Evolutionary conservation across 2,329 filamentous ascomycete genomes (phyloP).

Genomic region (Epichloe elymi): DNA sequence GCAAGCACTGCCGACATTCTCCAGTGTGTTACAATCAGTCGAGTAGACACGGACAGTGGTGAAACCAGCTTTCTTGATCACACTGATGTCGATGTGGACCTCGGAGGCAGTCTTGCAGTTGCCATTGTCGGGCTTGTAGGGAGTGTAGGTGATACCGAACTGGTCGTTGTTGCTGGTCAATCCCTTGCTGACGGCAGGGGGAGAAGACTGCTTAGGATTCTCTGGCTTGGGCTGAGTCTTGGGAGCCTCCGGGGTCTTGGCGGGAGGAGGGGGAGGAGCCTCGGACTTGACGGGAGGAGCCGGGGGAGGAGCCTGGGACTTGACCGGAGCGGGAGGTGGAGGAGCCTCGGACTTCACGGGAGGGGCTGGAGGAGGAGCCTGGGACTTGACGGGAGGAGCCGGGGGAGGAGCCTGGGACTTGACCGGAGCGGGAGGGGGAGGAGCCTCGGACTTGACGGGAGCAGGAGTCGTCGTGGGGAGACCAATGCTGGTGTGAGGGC

Average conservation of each 20-base stretch:
- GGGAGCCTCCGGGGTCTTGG: not conserved
- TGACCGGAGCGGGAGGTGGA: not conserved
- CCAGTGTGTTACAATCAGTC: conserved; percentile 75
- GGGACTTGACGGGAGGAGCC: not conserved
- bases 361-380: not conserved
- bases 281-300: not conserved
- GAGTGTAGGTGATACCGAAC: conserved; percentile 71
- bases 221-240: conserved; percentile 9
- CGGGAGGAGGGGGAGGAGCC: not conserved
- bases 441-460: conserved; percentile 11
- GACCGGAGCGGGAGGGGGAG: no score
- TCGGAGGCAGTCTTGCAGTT: conserved; percentile 50
- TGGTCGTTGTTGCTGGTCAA: conserved; percentile 35
- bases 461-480: conserved; percentile 20
- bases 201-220: conserved; percentile 6
- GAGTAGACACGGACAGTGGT: conserved; percentile 70
- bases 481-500: conserved; percentile 18
- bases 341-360: not conserved
- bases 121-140: conserved; percentile 45
- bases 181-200: conserved; percentile 6
- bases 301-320: not conserved
- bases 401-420: no score
- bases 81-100: conserved; percentile 46
- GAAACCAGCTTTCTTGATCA: conserved; percentile 55
- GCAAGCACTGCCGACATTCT: conserved; percentile 60